A percentile compares a stretch with the other conserved stretches of the same genome.
Evolutionary conservation across 2,329 filamentous ascomycete species (phyloP).

Genomic region (Ramichloridium luteum): DNA sequence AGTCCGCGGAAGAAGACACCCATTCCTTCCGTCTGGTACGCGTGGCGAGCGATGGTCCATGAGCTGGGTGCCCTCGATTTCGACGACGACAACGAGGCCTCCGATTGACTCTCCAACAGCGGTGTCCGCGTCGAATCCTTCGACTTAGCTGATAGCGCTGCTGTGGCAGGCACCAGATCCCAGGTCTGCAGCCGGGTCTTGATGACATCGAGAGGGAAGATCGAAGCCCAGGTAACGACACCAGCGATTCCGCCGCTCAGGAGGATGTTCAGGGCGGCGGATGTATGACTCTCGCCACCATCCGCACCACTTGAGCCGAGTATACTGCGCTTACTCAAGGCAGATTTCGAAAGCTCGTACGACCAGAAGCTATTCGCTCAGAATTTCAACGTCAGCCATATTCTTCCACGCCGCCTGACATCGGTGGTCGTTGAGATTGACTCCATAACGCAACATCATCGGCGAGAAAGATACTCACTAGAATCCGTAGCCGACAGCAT

Average conservation of each 20-base stretch:
- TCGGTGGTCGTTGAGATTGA: too few species aligned
- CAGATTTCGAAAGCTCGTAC: constrained; percentile 62
- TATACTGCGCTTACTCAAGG: constrained; percentile 3
- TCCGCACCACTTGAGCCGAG: too few species aligned
- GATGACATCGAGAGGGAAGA: constrained; percentile 84
- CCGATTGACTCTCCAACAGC: too few species aligned
- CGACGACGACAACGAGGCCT: background rate
- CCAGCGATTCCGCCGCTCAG: constrained; percentile 81
- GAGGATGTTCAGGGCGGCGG: constrained; percentile 33
- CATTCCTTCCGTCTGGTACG: constrained; percentile 59
- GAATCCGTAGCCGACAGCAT: constrained; percentile 90
- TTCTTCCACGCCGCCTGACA: too few species aligned
- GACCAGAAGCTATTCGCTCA: constrained; percentile 61
- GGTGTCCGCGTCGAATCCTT: background rate
- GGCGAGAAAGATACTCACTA: constrained; percentile 54
- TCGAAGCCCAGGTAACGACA: constrained; percentile 74
- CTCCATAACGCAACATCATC: too few species aligned
- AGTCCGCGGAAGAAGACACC: constrained; percentile 73
- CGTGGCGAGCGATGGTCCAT: constrained; percentile 50
- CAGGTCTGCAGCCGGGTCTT: constrained; percentile 88
- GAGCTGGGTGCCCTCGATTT: constrained; percentile 36
- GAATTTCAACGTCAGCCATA: too few species aligned
- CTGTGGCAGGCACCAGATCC: constrained; percentile 17
- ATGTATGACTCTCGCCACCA: constrained; percentile 38
- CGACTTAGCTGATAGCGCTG: background rate